phyloP scores from a whole-genome alignment of 2,329 filamentous ascomycete genomes.

The Fusarium sp. region DNA sequence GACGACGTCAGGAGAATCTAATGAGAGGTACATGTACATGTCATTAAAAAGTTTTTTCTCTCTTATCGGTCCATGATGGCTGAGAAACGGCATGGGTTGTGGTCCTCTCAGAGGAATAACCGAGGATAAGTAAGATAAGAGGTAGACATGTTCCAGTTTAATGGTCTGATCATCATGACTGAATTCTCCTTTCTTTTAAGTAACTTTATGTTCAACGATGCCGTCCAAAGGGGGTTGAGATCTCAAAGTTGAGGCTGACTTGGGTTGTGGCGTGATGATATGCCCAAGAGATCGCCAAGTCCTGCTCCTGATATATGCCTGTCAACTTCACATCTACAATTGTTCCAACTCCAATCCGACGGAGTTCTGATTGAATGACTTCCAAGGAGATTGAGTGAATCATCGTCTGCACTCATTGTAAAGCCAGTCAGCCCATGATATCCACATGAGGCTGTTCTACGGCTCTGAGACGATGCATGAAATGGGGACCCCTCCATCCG shows the following conservation, averaged over 20 bases:
- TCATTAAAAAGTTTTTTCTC: not conserved
- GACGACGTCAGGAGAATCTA: slow-evolving; percentile 39
- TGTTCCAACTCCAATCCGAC: not conserved
- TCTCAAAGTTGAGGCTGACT: slow-evolving; percentile 20
- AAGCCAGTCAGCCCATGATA: not conserved
- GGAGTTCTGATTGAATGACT: not conserved
- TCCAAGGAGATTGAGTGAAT: not conserved
- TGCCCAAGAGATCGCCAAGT: slow-evolving; percentile 26
- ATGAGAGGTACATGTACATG: not conserved
- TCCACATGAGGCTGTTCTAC: slow-evolving; percentile 5
- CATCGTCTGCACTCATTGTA: not conserved
- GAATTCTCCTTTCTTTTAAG: not conserved
- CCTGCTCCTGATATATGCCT: not conserved
- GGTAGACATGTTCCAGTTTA: not conserved
- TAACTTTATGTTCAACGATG: not conserved
- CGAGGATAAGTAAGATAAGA: slow-evolving; percentile 42
- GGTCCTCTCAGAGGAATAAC: slow-evolving; percentile 31
- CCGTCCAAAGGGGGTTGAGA: not conserved
- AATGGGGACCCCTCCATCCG: slow-evolving; percentile 40
- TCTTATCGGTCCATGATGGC: not conserved
- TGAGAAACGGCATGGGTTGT: slow-evolving; percentile 21
- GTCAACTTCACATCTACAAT: not conserved
- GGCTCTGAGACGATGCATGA: slow-evolving; percentile 15
- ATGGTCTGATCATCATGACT: not conserved
- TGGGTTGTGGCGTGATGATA: slow-evolving; percentile 8